phyloP scores from a whole-genome alignment of 2,329 filamentous ascomycete genomes.

The Fusarium avenaceum region DNA sequence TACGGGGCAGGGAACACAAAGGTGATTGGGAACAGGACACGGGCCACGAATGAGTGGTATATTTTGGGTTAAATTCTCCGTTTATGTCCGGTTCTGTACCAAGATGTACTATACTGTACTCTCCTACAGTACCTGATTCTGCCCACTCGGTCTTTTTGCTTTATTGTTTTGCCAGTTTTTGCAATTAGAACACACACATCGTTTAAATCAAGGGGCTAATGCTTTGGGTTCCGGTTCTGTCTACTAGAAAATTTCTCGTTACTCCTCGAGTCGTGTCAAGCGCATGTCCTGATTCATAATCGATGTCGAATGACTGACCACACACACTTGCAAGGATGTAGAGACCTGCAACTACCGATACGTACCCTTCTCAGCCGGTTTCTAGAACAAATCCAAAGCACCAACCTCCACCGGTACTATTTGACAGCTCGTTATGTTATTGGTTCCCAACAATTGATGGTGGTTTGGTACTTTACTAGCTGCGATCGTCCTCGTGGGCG shows the following conservation, averaged over 20 bases:
- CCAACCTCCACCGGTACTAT: constrained; percentile 14
- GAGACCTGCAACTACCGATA: constrained; percentile 27
- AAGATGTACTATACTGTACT: constrained; percentile 18
- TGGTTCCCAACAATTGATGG: constrained; percentile 25
- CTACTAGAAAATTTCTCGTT: constrained; percentile 17
- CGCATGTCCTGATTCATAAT: constrained; percentile 40
- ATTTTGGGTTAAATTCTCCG: constrained; percentile 39
- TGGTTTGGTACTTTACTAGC: constrained; percentile 22
- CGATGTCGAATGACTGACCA: constrained; percentile 23
- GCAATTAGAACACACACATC: constrained; percentile 41
- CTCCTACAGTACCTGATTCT: background rate
- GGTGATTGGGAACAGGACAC: constrained; percentile 28
- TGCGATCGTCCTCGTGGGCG: constrained; percentile 18
- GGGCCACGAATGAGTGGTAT: constrained; percentile 29
- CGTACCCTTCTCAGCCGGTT: constrained; percentile 21
- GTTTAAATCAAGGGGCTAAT: constrained; percentile 40
- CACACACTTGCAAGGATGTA: constrained; percentile 23
- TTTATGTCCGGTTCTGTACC: constrained; percentile 21
- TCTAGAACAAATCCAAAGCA: constrained; percentile 29
- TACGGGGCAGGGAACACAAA: constrained; percentile 33
- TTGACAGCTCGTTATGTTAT: constrained; percentile 22
- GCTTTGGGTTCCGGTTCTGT: constrained; percentile 6
- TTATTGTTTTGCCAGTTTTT: constrained; percentile 30
- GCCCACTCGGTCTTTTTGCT: constrained; percentile 13
- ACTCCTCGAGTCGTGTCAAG: constrained; percentile 25